Evolutionary conservation across 169 alveolate genomes (phyloP), one percentile per base, ranked within the genome.

Genomic region (Pseudocohnilembus persalinus): DNA sequence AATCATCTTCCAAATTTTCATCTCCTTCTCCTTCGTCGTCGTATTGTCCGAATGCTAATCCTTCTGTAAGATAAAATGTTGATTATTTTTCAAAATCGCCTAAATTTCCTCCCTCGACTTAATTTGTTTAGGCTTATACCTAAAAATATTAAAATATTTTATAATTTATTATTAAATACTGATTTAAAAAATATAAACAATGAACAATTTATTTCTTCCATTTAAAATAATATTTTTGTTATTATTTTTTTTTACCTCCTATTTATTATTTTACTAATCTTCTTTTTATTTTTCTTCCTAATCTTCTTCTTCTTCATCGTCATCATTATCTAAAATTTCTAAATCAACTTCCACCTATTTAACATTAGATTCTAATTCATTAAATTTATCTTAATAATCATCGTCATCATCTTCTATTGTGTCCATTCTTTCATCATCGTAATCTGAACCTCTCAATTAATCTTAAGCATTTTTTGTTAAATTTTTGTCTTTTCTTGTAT

Each of bases 1-100:
- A 73, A 74, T 92, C 95, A 78, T 94, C 97, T 84, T 94, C 97
- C 77, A 92, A 92, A 28, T 88, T 85, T 85, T 92, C 94, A 80
- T 94, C 97, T 75, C 92, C 90, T 75, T 94, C 97, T 32, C 91
- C 97, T n/a, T 89, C 88, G 65, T 92, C 97, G 73, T 92, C 94
- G 85, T 92, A 86, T 49, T 49, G 68, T 84, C 93, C 93, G 90
- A 92, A 94, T 79, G 89, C 90, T 29, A 94, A 89, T 84, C 93
- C 88, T 85, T 94, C 96, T 73, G 95, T 89, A 85, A 94, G 85
- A 84, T 94, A 94, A n/a, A 90, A 87, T 49, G 93, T 93, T 30
- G 95, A 90, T 0, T 96, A 96, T 49, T 93, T 92, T 81, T 94
- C 97, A 31, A 92, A 87, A 80, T 94, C 95, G 80, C 93, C 95